Conservation (phyloP, 306 rosid genomes). For the Cyamopsis tetragonoloba region DNA sequence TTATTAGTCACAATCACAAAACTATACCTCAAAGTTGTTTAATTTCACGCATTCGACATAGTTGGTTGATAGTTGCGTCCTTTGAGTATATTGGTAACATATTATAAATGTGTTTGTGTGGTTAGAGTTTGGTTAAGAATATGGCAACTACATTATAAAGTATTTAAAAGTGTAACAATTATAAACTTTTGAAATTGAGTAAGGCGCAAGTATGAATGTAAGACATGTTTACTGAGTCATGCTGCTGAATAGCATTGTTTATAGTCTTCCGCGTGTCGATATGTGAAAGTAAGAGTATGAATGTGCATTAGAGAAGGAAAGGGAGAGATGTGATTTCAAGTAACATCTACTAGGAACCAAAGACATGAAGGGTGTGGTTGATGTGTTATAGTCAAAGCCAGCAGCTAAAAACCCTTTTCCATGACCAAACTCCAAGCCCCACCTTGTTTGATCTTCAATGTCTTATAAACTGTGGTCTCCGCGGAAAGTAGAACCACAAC, state of each 20-base stretch:
- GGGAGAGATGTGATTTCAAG: neutral
- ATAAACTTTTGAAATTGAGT: too few species aligned
- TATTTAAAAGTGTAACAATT: too few species aligned
- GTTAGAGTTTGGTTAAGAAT: too few species aligned
- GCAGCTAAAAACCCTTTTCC: neutral
- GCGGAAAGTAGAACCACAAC: neutral
- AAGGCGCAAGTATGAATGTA: too few species aligned
- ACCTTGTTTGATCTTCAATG: conserved; percentile 15
- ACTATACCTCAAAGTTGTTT: too few species aligned
- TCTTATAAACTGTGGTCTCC: neutral
- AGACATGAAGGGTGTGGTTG: neutral
- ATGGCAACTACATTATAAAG: too few species aligned
- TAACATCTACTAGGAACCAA: neutral
- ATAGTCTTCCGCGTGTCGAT: neutral
- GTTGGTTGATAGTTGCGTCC: too few species aligned
- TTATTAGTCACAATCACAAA: neutral
- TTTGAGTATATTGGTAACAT: too few species aligned
- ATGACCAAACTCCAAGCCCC: conserved; percentile 18
- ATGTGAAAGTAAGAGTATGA: neutral
- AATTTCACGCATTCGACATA: too few species aligned
- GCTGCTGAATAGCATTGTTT: neutral
- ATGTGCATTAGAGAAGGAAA: neutral
- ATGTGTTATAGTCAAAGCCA: conserved; percentile 12
- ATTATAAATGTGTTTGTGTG: too few species aligned
- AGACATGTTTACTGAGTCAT: neutral